Evolutionary conservation across 1,284 basidiomycete genomes (phyloP), one percentile per base, ranked within the genome.

Genomic region (Meripilus lineatus): DNA sequence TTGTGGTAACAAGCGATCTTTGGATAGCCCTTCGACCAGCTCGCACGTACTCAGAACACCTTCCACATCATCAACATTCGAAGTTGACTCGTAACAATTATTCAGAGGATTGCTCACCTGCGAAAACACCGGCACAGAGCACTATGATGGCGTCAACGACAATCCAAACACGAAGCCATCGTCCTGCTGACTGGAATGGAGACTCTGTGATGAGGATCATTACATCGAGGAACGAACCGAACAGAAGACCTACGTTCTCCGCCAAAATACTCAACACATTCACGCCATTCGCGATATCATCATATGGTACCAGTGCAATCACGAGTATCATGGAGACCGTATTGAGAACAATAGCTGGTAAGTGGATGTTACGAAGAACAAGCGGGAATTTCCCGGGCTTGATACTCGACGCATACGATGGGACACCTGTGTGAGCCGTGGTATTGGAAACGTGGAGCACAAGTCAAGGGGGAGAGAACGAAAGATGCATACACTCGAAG

Each of bases 81-180:
- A 23, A n/a, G 18, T n/a, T 36, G 38, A 48, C 17, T 17, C 23
- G 11, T 18, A 36, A n/a, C n/a, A n/a, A n/a, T n/a, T n/a, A 17
- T 35, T 15, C 18, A 23, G 32, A 40, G 23, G 23, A 18, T 10
- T 35, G 44, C 21, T 38, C 53, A 70, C 84, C 84, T 34, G 81
- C 80, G 15, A 86, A 66, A n/a, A 85, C 75, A 1, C 81, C 82
- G 3, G 79, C 83, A 43, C 76, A 79, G 2, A 88, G 68, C 14
- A 86, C 84, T 3, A 81, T 57, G 33, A 82, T 66, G 1, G 83
- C 80, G 52, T 87, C 84, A 0, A 76, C 65, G 1, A 77, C 78
- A 4, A 85, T 66, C 69, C 73, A 75, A 15, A 70, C 68, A 10
- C 81, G 66, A 24, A 87, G 54, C 80, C 81, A 84, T 13, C 56